Percentiles rank a stretch among this genome's conserved stretches.
phyloP scores from a whole-genome alignment of 345 rosid species.

The Limnanthes douglasii region DNA sequence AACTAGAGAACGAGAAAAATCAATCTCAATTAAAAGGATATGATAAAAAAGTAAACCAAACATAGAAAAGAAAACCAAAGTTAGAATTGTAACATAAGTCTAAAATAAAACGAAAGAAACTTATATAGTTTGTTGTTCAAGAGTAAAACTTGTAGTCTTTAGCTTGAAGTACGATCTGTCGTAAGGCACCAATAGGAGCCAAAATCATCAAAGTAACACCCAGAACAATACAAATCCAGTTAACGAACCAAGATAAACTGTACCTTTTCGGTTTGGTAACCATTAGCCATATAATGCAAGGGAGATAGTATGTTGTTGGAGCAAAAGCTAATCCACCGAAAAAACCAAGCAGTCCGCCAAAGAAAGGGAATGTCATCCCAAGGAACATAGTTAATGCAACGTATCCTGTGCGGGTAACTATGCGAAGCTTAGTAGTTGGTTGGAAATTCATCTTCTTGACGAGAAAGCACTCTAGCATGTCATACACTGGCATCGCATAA shows the following conservation, averaged over 20 bases:
- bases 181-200: conserved; percentile 62
- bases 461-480: conserved; percentile 45
- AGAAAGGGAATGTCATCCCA: conserved; percentile 45
- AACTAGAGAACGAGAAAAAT: too few species aligned
- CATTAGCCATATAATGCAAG: conserved; percentile 60
- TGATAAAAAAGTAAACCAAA: too few species aligned
- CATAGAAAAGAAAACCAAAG: too few species aligned
- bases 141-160: conserved; percentile 51
- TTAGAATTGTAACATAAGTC: too few species aligned
- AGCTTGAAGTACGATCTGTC: conserved; percentile 42
- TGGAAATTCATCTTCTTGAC: conserved; percentile 35
- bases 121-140: too few species aligned
- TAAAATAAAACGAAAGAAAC: too few species aligned
- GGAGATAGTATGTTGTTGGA: conserved; percentile 60
- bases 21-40: too few species aligned
- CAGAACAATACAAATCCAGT: conserved; percentile 47
- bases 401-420: conserved; percentile 11
- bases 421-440: conserved; percentile 23
- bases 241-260: conserved; percentile 43
- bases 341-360: conserved; percentile 45
- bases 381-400: conserved; percentile 53
- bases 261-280: conserved; percentile 42
- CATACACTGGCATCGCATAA: conserved; percentile 58
- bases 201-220: conserved; percentile 42
- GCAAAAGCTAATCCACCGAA: conserved; percentile 72